phyloP scores from a whole-genome alignment of 192 early-diverging fungal genomes.

The Coemansia javaensis region DNA sequence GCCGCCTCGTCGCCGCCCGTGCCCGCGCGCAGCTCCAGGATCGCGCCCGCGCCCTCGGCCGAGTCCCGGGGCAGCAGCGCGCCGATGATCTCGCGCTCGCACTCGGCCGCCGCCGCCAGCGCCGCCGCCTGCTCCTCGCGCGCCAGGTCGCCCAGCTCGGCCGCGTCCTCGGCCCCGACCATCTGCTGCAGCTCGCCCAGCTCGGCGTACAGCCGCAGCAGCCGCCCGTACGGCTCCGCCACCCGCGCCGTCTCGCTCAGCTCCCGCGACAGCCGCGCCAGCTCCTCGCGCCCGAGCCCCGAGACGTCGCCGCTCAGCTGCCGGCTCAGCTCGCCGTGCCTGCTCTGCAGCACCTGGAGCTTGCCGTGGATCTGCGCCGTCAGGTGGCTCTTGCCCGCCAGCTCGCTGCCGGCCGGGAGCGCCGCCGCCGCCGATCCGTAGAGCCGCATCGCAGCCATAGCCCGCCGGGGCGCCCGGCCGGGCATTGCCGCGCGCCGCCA shows the following conservation, averaged over 20 bases:
- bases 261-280: slow-evolving; percentile 48
- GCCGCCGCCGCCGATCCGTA: slow-evolving; percentile 1
- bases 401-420: slow-evolving; percentile 23
- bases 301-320: slow-evolving; percentile 37
- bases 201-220: slow-evolving; percentile 33
- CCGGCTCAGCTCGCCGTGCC: slow-evolving; percentile 10
- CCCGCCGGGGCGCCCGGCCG: too few species aligned
- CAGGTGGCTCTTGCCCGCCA: slow-evolving; percentile 43
- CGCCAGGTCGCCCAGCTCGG: slow-evolving; percentile 51
- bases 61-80: slow-evolving; percentile 63
- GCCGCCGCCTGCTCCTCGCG: slow-evolving; percentile 56
- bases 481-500: too few species aligned
- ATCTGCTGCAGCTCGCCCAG: slow-evolving; percentile 43
- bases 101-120: slow-evolving; percentile 25
- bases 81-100: slow-evolving; percentile 56
- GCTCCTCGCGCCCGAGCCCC: slow-evolving; percentile 25
- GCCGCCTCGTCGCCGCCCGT: slow-evolving; percentile 77
- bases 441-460: neutral
- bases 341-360: slow-evolving; percentile 20
- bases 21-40: slow-evolving; percentile 73
- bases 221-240: slow-evolving; percentile 20
- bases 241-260: slow-evolving; percentile 27
- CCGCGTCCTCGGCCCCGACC: slow-evolving; percentile 24
- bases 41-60: slow-evolving; percentile 63
- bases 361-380: slow-evolving; percentile 35